phyloP scores from a whole-genome alignment of 176 grass and related monocot genomes.

The Pharus latifolius region DNA sequence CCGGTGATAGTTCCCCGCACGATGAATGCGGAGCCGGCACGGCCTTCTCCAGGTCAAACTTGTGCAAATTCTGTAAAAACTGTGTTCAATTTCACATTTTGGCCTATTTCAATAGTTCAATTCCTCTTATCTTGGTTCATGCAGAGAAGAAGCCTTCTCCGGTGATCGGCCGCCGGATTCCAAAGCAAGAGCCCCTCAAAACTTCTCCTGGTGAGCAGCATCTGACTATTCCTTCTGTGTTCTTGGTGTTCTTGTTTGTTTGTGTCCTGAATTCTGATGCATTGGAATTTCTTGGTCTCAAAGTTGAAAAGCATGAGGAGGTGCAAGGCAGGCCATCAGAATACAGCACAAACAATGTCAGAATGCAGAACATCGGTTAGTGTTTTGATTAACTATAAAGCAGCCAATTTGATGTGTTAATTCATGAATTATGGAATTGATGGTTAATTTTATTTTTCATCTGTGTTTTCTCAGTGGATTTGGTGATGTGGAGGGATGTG shows the following conservation, averaged over 20 bases:
- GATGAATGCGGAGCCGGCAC: slow-evolving; percentile 20
- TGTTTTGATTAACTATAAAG: neutral
- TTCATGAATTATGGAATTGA: neutral
- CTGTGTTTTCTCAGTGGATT: slow-evolving; percentile 49
- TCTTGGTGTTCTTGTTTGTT: slow-evolving; percentile 13
- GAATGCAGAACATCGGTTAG: slow-evolving; percentile 87
- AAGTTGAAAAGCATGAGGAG: slow-evolving; percentile 62
- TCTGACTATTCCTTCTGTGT: slow-evolving; percentile 4
- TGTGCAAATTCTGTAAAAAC: neutral
- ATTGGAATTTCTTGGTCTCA: neutral
- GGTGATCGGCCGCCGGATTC: neutral
- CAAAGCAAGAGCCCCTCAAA: slow-evolving; percentile 47
- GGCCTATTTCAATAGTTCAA: no score
- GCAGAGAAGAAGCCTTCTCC: slow-evolving; percentile 48
- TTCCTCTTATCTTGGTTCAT: slow-evolving; percentile 1
- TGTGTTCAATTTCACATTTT: no score
- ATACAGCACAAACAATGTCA: slow-evolving; percentile 25
- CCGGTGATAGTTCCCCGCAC: slow-evolving; percentile 26
- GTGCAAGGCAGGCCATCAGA: slow-evolving; percentile 25
- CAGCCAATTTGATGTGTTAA: neutral
- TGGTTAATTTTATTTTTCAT: neutral
- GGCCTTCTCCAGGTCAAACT: slow-evolving; percentile 28
- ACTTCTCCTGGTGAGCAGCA: slow-evolving; percentile 28
- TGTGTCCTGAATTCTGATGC: neutral
- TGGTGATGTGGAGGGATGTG: slow-evolving; percentile 96